These are phyloP conservation scores for Closterium sp. DNA, from an alignment of 139 green algal genomes.

Conservation along the genomic window DNA sequence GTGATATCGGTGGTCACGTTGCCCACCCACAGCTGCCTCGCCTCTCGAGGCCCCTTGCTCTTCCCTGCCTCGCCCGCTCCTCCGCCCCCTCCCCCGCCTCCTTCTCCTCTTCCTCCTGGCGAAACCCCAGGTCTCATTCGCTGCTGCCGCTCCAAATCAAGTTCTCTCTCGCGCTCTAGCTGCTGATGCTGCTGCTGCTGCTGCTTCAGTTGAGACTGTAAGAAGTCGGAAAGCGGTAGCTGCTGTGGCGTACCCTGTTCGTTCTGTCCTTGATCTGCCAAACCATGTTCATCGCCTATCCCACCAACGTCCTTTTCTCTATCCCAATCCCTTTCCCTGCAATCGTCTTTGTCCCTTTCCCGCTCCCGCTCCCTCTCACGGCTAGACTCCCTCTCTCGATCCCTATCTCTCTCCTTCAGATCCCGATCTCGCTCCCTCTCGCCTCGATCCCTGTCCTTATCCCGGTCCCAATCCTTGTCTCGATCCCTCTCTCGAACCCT, in stretches of 20 bases:
- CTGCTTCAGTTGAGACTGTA: neutral
- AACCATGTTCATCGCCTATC: neutral
- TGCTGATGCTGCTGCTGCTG: neutral
- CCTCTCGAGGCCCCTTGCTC: neutral
- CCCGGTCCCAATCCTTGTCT: neutral
- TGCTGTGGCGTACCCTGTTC: neutral
- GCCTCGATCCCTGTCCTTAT: neutral
- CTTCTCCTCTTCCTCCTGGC: too few species aligned
- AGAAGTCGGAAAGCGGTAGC: neutral
- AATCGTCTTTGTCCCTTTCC: neutral
- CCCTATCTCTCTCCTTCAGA: neutral
- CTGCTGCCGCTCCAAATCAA: too few species aligned
- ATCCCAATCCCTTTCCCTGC: neutral
- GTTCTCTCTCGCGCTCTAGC: neutral
- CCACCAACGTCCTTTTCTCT: neutral
- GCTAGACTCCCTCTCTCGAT: too few species aligned
- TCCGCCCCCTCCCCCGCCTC: neutral
- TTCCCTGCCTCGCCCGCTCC: neutral
- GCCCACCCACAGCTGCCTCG: slow-evolving; percentile 36
- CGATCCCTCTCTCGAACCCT: neutral
- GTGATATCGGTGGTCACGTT: slow-evolving; percentile 4
- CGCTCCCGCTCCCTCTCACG: neutral
- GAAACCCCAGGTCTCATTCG: too few species aligned
- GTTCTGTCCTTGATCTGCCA: too few species aligned
- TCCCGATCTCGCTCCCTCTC: neutral